Base-by-base conservation (phyloP, 2,329 filamentous ascomycete species). In the Aureobasidium zeae region DNA sequence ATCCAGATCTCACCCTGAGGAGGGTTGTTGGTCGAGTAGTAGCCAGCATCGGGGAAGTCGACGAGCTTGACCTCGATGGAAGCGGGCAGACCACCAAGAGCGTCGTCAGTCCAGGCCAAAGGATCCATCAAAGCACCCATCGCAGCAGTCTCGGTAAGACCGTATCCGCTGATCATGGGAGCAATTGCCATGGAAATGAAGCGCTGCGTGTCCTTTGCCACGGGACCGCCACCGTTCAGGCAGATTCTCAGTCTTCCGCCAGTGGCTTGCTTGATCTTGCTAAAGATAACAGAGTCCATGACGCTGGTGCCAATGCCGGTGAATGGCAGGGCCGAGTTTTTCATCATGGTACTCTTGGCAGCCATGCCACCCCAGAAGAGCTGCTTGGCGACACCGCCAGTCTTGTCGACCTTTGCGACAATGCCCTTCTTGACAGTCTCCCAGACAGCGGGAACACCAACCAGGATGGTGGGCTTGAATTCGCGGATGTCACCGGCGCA, bases 401-500 rank as follows among this genome's bases (percentile, higher is more conserved):
- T 75, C 46, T 74, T 69, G 58, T 84, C 81, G 48, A 96, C 80
- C 64, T 87, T 86, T 55, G 70, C 67, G 51, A 89, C 70, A 56
- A 98, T 84, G 44, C 91, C 91, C 72, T 98, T 98, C 71, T 87
- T 89, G 56, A 98, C 83, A 1, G 86, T 88, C 67, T 98, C 91
- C 88, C 89, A 98, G 22, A 98, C 83, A 47, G 93, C 88, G 2
- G 91, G 91, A 3, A 98, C 91, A 62, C 91, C 91, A 28, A 95
- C 83, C 60, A 98, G 76, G 59, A 95, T 76, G 2, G 87, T 93
- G 1, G 91, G 91, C 54, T 76, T 76, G 60, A 96, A 83, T 58
- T 95, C 88, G 48, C 84, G 83, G 66, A 98, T 94, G 56, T 98
- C 91, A 54, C 91, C 89, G 53, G 81, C 78, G 69, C 85, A 95